Percentiles rank a stretch among this genome's conserved stretches.
These are phyloP conservation scores for Botrytis fabae DNA, from an alignment of 2,329 filamentous ascomycete species.

Conservation along the genomic window DNA sequence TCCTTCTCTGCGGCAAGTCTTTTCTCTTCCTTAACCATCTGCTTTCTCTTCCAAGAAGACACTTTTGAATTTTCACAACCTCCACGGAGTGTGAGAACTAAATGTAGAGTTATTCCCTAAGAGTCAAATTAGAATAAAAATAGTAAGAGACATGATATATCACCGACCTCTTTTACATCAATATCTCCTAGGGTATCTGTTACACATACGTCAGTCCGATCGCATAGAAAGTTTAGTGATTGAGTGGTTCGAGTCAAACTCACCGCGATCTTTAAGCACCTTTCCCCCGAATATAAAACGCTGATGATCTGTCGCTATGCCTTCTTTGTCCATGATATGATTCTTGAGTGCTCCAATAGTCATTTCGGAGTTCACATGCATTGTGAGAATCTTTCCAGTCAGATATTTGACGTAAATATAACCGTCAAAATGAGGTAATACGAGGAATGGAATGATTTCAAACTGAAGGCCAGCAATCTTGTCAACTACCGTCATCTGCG, in stretches of 20 bases:
- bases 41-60: no score
- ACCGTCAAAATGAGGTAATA: background rate
- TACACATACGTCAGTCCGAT: background rate
- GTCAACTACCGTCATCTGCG: constrained; percentile 18
- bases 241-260: background rate
- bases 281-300: background rate
- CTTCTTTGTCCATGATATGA: background rate
- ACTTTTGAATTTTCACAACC: background rate
- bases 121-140: background rate
- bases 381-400: background rate
- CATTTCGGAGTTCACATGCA: background rate
- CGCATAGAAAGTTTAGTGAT: no score
- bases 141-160: no score
- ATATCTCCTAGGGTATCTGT: background rate
- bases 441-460: constrained; percentile 14
- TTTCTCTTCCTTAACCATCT: no score
- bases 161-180: background rate
- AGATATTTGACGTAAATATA: background rate
- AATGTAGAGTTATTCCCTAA: background rate
- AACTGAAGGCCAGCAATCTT: constrained; percentile 19
- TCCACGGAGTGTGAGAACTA: background rate
- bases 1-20: background rate
- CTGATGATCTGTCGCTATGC: background rate
- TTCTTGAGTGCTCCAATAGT: background rate
- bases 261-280: background rate